A percentile compares a stretch with the other conserved stretches of the same genome.
Evolutionary conservation across 1,139 yeast species (phyloP).

Genomic region (Candida anutae): DNA sequence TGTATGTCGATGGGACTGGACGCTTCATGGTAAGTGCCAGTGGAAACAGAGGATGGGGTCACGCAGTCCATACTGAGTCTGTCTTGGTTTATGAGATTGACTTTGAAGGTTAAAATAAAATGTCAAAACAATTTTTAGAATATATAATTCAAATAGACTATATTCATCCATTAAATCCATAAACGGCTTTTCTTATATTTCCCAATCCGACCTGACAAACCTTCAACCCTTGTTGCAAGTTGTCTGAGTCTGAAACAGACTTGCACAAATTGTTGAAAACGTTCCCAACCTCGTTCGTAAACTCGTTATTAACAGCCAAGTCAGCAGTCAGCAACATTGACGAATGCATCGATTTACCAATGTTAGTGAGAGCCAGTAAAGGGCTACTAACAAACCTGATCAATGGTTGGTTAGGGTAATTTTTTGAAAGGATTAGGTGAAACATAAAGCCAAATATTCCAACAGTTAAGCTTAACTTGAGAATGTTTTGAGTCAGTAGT

Average conservation of each 20-base stretch:
- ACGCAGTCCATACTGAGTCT: constrained; percentile 69
- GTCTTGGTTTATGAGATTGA: constrained; percentile 74
- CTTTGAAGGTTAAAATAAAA: constrained; percentile 14
- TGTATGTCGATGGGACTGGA: constrained; percentile 78
- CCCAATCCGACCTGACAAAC: constrained; percentile 28
- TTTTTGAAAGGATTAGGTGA: constrained; percentile 26
- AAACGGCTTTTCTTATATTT: constrained; percentile 17
- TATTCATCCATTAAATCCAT: too few relatives aligned
- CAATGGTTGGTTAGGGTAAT: constrained; percentile 10
- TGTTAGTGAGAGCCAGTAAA: background rate
- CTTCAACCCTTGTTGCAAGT: constrained; percentile 12
- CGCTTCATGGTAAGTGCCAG: constrained; percentile 84
- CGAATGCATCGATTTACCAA: constrained; percentile 1
- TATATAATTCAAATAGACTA: too few relatives aligned
- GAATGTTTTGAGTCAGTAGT: constrained; percentile 13
- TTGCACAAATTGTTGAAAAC: constrained; percentile 7
- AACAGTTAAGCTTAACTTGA: constrained; percentile 30
- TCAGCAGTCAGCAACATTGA: background rate
- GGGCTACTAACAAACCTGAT: constrained; percentile 5
- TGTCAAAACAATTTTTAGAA: background rate
- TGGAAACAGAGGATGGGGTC: constrained; percentile 93
- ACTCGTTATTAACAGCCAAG: constrained; percentile 5
- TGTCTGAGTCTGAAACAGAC: constrained; percentile 11
- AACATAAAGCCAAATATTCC: constrained; percentile 35
- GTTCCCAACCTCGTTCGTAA: constrained; percentile 9